Conservation (phyloP, 495 filamentous ascomycete genomes). For the Penicillium simplicissimum region DNA sequence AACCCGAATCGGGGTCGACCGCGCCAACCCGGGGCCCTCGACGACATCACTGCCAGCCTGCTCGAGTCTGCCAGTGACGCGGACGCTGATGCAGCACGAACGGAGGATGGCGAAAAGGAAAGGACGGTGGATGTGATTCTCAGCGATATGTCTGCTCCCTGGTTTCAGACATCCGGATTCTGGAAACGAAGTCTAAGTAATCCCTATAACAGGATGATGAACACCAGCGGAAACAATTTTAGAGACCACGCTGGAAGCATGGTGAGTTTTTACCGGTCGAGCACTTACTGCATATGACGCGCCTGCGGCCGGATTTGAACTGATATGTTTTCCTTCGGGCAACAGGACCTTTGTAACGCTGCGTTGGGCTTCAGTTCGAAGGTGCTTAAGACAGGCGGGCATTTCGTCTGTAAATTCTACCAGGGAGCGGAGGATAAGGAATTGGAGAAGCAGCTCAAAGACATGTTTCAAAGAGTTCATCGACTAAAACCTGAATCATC, state of each 20-base stretch:
- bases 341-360: slow-evolving; percentile 82
- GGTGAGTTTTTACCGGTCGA: slow-evolving; percentile 45
- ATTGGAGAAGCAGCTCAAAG: slow-evolving; percentile 69
- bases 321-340: neutral
- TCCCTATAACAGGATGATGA: slow-evolving; percentile 98
- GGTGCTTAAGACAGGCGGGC: slow-evolving; percentile 75
- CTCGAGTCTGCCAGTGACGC: slow-evolving; percentile 12
- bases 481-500: slow-evolving; percentile 90
- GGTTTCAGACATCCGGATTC: slow-evolving; percentile 74
- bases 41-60: slow-evolving; percentile 12
- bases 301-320: neutral
- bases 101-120: slow-evolving; percentile 16
- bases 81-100: neutral
- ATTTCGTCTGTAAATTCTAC: slow-evolving; percentile 98
- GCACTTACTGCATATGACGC: neutral
- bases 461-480: slow-evolving; percentile 74
- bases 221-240: slow-evolving; percentile 84
- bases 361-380: slow-evolving; percentile 82
- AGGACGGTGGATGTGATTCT: slow-evolving; percentile 88
- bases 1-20: slow-evolving; percentile 62
- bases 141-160: slow-evolving; percentile 99
- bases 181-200: slow-evolving; percentile 86
- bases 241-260: slow-evolving; percentile 93
- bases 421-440: slow-evolving; percentile 81
- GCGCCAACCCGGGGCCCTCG: slow-evolving; percentile 21